phyloP scores from a whole-genome alignment of 75 land plant genomes.

The Adiantum capillusveneris region DNA sequence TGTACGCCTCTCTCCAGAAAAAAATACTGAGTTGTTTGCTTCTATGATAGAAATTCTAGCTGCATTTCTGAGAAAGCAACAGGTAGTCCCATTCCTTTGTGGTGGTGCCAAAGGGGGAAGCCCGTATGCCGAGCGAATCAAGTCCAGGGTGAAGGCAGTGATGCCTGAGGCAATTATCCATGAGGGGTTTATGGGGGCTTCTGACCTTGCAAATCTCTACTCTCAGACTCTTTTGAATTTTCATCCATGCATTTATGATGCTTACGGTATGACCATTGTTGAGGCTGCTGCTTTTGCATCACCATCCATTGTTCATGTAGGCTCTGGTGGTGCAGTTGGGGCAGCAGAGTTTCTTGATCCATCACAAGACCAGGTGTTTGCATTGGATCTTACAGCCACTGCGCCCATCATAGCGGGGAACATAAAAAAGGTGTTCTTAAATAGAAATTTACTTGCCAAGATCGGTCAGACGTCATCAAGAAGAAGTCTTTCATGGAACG shows the following conservation, averaged over 20 bases:
- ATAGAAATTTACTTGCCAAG: constrained; percentile 8
- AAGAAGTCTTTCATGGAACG: constrained; percentile 21
- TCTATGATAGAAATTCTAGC: constrained; percentile 13
- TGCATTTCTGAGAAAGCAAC: constrained; percentile 10
- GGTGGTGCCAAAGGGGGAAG: constrained; percentile 13
- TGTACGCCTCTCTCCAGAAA: constrained; percentile 20
- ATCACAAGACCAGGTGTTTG: constrained; percentile 12
- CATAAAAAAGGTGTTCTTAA: constrained; percentile 8
- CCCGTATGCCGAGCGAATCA: constrained; percentile 10
- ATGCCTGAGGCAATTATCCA: constrained; percentile 18
- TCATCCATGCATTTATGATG: constrained; percentile 27
- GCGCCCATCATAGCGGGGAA: not conserved
- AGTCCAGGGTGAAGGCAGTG: constrained; percentile 10
- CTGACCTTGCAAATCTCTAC: constrained; percentile 15
- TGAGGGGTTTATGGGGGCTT: constrained; percentile 22
- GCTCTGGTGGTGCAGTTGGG: constrained; percentile 22
- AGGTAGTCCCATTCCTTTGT: constrained; percentile 18
- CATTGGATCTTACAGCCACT: constrained; percentile 8
- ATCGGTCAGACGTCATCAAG: constrained; percentile 6
- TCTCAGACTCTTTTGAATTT: constrained; percentile 22
- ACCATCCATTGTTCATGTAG: constrained; percentile 20
- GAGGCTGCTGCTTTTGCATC: constrained; percentile 22
- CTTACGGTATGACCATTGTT: constrained; percentile 23
- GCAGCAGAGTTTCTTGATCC: constrained; percentile 24
- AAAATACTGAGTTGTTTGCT: constrained; percentile 20